Evolutionary conservation across 2,329 filamentous ascomycete species (phyloP).

Genomic region (Emmonsia crescens): DNA sequence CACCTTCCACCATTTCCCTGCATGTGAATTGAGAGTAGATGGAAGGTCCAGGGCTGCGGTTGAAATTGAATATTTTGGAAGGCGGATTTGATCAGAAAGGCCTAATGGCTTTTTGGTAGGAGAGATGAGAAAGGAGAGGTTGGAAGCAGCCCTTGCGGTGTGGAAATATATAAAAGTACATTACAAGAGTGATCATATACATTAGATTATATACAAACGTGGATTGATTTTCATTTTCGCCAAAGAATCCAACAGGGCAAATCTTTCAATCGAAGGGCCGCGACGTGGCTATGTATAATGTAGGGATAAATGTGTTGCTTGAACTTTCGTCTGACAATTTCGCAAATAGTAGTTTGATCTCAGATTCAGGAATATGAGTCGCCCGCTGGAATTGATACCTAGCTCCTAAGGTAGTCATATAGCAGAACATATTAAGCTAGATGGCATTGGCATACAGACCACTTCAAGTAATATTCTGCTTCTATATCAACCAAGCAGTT

Average conservation of each 20-base stretch:
- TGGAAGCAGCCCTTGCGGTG: background rate
- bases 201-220: background rate
- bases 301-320: background rate
- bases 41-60: background rate
- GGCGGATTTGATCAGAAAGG: background rate
- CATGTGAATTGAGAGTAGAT: background rate
- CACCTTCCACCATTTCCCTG: background rate
- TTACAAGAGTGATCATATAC: background rate
- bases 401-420: background rate
- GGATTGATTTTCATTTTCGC: background rate
- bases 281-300: background rate
- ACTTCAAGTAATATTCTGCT: background rate
- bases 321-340: background rate
- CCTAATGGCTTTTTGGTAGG: background rate
- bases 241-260: background rate
- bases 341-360: background rate
- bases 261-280: background rate
- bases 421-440: background rate
- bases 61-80: background rate
- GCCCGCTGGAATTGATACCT: background rate
- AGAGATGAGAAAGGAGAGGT: background rate
- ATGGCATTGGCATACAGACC: background rate
- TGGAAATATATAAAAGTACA: background rate
- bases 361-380: background rate
- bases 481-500: background rate